These are phyloP conservation scores for Nidula microcarpa DNA, from an alignment of 768 basidiomycete species.

Conservation along the genomic window DNA sequence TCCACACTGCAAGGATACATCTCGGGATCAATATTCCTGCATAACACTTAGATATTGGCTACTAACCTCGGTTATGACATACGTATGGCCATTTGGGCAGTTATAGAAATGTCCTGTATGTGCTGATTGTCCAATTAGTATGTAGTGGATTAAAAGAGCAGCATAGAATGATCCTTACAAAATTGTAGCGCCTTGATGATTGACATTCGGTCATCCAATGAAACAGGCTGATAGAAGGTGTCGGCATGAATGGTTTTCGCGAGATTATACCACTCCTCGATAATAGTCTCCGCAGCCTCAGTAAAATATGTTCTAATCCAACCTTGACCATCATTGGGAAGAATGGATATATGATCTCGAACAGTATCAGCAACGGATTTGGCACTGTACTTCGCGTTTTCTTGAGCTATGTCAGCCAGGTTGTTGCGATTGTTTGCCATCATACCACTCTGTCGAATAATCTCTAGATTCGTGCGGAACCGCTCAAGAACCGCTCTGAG, in stretches of 20 bases:
- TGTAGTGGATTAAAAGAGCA: not conserved
- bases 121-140: slow-evolving; percentile 15
- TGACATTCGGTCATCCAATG: slow-evolving; percentile 1
- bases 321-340: slow-evolving; percentile 19
- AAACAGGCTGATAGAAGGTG: slow-evolving; percentile 1
- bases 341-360: slow-evolving; percentile 9
- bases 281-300: slow-evolving; percentile 28
- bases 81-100: slow-evolving; percentile 60
- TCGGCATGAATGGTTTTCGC: slow-evolving; percentile 24
- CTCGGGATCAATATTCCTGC: not conserved
- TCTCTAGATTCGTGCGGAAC: slow-evolving; percentile 45
- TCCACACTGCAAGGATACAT: slow-evolving; percentile 41
- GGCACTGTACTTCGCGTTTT: slow-evolving; percentile 5
- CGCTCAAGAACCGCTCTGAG: slow-evolving; percentile 46
- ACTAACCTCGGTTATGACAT: slow-evolving; percentile 53
- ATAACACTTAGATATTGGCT: not conserved
- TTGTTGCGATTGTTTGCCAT: slow-evolving; percentile 16
- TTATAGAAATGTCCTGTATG: slow-evolving; percentile 44
- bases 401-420: slow-evolving; percentile 15
- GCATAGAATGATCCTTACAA: not conserved
- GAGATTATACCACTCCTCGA: slow-evolving; percentile 44
- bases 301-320: slow-evolving; percentile 47
- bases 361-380: slow-evolving; percentile 8
- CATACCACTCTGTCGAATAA: slow-evolving; percentile 20
- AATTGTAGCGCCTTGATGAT: slow-evolving; percentile 1